These are phyloP conservation scores for Cladosporium sp. DNA, from an alignment of 2,329 filamentous ascomycete species.

Conservation along the genomic window DNA sequence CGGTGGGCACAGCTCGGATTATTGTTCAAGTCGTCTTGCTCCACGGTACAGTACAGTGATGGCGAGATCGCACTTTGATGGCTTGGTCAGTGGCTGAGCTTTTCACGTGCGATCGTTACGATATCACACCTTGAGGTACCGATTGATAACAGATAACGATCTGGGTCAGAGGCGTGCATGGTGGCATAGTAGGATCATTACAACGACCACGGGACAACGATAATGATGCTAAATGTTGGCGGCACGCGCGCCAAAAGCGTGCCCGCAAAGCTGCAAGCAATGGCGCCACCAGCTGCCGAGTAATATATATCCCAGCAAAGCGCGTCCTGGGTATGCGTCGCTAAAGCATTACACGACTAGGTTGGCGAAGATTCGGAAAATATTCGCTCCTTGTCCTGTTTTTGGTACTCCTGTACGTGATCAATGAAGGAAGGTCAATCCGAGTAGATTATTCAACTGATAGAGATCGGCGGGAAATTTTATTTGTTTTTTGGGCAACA, in stretches of 20 bases:
- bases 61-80: neutral
- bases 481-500: neutral
- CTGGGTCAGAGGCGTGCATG: neutral
- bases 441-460: neutral
- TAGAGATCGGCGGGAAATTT: neutral
- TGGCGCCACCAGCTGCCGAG: slow-evolving; percentile 1
- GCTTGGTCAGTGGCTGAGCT: neutral
- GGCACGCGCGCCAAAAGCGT: neutral
- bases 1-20: neutral
- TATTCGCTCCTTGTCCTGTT: neutral
- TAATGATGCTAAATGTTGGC: neutral
- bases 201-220: neutral
- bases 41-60: neutral
- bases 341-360: neutral
- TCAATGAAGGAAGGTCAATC: neutral
- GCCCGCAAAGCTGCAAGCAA: neutral
- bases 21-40: neutral
- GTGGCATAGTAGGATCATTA: neutral
- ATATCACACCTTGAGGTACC: neutral
- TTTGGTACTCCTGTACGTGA: neutral
- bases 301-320: slow-evolving; percentile 1
- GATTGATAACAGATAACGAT: neutral
- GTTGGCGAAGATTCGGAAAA: neutral
- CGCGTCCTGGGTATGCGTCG: neutral
- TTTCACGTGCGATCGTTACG: neutral